Base-by-base conservation (phyloP, 257 asterid genomes). In the Salvia rosmarinus region DNA sequence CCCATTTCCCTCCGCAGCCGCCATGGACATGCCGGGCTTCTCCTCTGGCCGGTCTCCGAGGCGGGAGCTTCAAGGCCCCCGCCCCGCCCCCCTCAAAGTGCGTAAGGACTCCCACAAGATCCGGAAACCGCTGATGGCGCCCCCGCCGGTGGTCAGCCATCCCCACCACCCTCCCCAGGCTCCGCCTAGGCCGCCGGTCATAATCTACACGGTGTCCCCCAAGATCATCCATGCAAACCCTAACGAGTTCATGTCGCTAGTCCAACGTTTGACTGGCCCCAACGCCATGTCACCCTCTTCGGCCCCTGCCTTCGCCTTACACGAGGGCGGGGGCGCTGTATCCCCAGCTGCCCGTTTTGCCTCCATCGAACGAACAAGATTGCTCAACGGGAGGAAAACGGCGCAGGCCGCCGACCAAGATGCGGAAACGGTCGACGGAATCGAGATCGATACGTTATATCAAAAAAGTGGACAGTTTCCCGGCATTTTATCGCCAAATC, bases 191-290 rank as follows among this genome's bases (percentile, higher is more conserved):
- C 96, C 92, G 16, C 97, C 96, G 34, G 88, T 94, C 4, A 94
- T 94, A 14, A 94, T 94, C 40, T 94, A 94, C 89, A 88, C 98
- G 0, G 96, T 94, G 57, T 91, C 99, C 11, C 99, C 99, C 5
- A 94, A 89, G 74, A 83, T 91, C 40, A 91, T 94, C 75, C 96
- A 94, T 78, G 92, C 98, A 78, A 85, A 91, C 86, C 98, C 99
- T 74, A 89, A 82, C n/a, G 99, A 94, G 83, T 94, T 94, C 93
- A 94, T 89, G 99, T 82, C 95, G 32, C 64, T 94, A 13, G 99
- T 94, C 8, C 98, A 91, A 64, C 94, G 96, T 2, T 77, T 94
- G 75, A 94, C 99, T 44, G 97, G 99, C 12, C 82, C 89, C 0
- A 83, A 66, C 68, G 61, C 90, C 68, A 4, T 78, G 0, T 56